Base-by-base conservation (phyloP, 2,329 filamentous ascomycete genomes). In the Cladosporium halotolerans region DNA sequence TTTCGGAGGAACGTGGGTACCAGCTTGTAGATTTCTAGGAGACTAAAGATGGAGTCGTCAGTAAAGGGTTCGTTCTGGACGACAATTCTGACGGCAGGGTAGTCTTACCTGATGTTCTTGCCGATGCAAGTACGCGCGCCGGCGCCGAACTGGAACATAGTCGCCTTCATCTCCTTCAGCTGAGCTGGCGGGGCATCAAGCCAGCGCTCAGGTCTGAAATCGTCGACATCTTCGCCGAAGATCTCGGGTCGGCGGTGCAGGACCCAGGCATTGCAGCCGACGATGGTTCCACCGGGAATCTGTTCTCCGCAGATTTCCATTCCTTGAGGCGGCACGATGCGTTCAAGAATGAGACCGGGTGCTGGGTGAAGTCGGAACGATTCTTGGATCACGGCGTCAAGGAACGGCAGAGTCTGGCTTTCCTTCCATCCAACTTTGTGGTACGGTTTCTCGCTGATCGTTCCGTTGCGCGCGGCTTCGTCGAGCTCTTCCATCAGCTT, bases 381-480 rank as follows among this genome's bases (percentile, higher is more conserved):
- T 68, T 93, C 88, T 63, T 91, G 88, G 62, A 92, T 78, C 52
- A 83, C 84, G 3, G 87, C 88, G 62, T 90, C 85, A 5, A 93
- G 80, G 66, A 91, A 93, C 0, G 82, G 80, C 2, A 93, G 76
- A 52, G 79, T 80, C 66, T 88, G 85, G 45, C 77, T 78, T 68
- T 90, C 84, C 34, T 80, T 66, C 80, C 85, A 89, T 1, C 82
- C 84, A 5, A 89, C 84, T 4, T 83, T 76, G 6, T 80, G 80
- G 13, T 80, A 77, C 0, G 64, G 52, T 2, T 72, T 67, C 23
- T 70, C 60, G 36, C 70, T 67, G 49, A 76, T 76, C 3, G 60
- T 66, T 3, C 83, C 83, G 14, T 70, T 61, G 19, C 70, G 69
- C 0, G 79, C 79, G 0, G 81, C 81, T 0, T 71, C 71, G 62